Evolutionary conservation across 441 rosid genomes (phyloP), one percentile per base, ranked within the genome.

Genomic region (Melastoma candidum): DNA sequence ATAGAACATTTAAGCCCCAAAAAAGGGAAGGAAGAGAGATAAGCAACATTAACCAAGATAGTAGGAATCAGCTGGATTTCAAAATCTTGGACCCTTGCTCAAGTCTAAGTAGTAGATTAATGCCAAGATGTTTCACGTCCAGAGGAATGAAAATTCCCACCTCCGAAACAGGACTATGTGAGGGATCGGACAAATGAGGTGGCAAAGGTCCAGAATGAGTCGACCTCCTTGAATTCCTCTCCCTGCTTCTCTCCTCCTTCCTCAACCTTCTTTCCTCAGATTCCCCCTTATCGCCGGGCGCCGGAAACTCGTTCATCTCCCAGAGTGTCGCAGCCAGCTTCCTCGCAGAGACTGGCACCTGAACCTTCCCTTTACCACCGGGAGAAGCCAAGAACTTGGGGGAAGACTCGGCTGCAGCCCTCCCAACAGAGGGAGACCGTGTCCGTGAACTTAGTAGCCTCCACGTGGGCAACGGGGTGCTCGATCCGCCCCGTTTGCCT

Each of bases 241-340:
- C 80, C 57, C 72, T 82, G 60, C 54, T 77, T 68, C 62, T 79
- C 26, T 53, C 63, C 45, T 76, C 81, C 68, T 60, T 73, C 61
- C 60, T 73, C 68, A 59, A n/a, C 61, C 73, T 73, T 55, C 71
- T 75, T 61, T 74, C 85, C 17, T 65, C 76, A 4, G 53, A 54
- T 17, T 56, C 61, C 26, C 77, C 85, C 60, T 57, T 68, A 67
- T 70, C 57, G 47, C 81, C 74, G 2, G 95, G 85, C 3, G 96
- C 86, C 44, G 97, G 96, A 70, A 86, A 77, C 81, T 81, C 97
- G 51, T 93, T 93, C 95, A 93, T 84, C 72, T 89, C 99, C 99
- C 99, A 93, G 39, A 93, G 68, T 25, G 97, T 88, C 2, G 99
- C 97, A 25, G 97, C 99, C 56, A 93, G 72, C 70, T 93, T 93